These are phyloP conservation scores for Phytophthora idaei DNA, from an alignment of 352 stramenopile species.

Conservation along the genomic window DNA sequence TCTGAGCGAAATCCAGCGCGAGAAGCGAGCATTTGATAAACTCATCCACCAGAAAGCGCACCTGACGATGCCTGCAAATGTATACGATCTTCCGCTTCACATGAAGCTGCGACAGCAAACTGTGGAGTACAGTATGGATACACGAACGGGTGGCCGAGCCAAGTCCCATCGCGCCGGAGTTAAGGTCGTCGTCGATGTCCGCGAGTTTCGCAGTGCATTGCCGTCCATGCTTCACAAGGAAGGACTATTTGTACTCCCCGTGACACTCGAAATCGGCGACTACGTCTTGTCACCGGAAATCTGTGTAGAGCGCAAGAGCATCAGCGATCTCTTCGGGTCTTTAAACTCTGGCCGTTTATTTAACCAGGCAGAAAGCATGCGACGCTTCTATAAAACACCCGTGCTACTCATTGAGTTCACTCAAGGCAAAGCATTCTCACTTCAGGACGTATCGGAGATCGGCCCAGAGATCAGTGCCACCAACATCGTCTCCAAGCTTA, in stretches of 20 bases:
- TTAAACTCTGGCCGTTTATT: slow-evolving; percentile 96
- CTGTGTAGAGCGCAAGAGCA: slow-evolving; percentile 96
- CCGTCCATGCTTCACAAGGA: slow-evolving; percentile 97
- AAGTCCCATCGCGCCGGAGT: slow-evolving; percentile 52
- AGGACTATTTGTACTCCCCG: slow-evolving; percentile 91
- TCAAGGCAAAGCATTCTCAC: slow-evolving; percentile 84
- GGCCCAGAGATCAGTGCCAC: slow-evolving; percentile 92
- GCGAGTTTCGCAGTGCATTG: slow-evolving; percentile 96
- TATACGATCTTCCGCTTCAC: slow-evolving; percentile 83
- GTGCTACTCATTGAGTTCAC: slow-evolving; percentile 97
- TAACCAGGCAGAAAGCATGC: slow-evolving; percentile 92
- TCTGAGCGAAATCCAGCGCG: slow-evolving; percentile 92
- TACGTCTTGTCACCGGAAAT: slow-evolving; percentile 98
- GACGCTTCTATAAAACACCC: slow-evolving; percentile 85
- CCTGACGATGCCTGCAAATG: slow-evolving; percentile 89
- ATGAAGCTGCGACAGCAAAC: slow-evolving; percentile 69
- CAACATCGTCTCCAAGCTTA: slow-evolving; percentile 96
- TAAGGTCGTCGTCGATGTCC: slow-evolving; percentile 94
- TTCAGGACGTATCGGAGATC: slow-evolving; percentile 91
- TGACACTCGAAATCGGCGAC: slow-evolving; percentile 97
- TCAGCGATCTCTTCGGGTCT: slow-evolving; percentile 96
- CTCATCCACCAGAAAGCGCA: slow-evolving; percentile 96
- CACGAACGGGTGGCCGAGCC: slow-evolving; percentile 61
- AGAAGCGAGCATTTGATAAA: slow-evolving; percentile 96
- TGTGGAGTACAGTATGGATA: slow-evolving; percentile 84